Percentiles rank a stretch among this genome's conserved stretches.
phyloP scores from a whole-genome alignment of 768 basidiomycete genomes.

The Russula sp. region DNA sequence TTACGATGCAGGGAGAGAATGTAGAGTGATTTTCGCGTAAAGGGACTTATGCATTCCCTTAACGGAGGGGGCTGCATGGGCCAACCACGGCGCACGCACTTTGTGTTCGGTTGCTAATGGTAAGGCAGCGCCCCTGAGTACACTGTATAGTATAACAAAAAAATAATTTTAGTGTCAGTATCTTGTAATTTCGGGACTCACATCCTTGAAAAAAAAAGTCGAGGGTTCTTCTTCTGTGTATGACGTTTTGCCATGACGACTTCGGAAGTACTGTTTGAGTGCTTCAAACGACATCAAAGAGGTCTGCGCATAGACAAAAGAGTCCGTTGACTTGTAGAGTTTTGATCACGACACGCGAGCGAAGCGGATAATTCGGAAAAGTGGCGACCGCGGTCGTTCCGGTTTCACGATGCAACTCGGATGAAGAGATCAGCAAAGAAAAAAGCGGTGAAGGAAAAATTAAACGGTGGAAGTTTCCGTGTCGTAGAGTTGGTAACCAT shows the following conservation, averaged over 20 bases:
- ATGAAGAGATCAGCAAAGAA: not conserved
- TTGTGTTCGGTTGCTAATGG: not conserved
- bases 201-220: not conserved
- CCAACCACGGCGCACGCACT: not conserved
- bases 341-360: conserved; percentile 5
- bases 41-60: not conserved
- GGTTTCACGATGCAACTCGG: not conserved
- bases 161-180: not conserved
- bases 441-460: not conserved
- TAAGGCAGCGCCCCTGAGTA: not conserved
- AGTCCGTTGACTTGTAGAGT: not conserved
- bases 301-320: not conserved
- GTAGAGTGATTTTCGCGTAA: conserved; percentile 6
- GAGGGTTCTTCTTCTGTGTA: not conserved
- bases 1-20: not conserved
- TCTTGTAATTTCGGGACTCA: not conserved
- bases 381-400: conserved; percentile 9
- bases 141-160: not conserved
- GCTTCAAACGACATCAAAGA: not conserved
- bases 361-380: conserved; percentile 3
- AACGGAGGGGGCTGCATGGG: not conserved
- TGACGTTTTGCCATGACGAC: not conserved
- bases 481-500: not conserved
- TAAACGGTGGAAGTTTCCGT: not conserved
- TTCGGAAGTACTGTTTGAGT: not conserved